Evolutionary conservation across 495 filamentous ascomycete genomes (phyloP), one percentile per base, ranked within the genome.

Genomic region (Penicillium coprophilum): DNA sequence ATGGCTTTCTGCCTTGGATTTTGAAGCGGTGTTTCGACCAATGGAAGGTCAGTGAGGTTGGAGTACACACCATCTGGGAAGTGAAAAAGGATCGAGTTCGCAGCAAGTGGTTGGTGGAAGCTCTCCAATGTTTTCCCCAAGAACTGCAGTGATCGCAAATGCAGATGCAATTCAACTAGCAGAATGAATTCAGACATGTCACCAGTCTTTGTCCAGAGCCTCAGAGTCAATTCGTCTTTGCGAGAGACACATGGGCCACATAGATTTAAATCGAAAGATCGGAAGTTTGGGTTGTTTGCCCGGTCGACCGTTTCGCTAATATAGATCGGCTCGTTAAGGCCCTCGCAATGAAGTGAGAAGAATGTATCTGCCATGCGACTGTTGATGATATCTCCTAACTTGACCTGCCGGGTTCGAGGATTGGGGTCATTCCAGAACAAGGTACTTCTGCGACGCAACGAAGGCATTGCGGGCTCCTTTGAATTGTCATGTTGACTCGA

Each of bases 61-160:
- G 89, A 91, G 72, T 97, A 98, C 13, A 96, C 84, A 30, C 94
- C 94, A 69, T 97, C 94, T 1, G 85, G 72, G 49, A 97, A 84
- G 67, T 93, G 87, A 63, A 96, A 96, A 15, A 97, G 74, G 20
- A 97, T 79, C 53, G 86, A 90, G 68, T 98, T 98, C 0, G 80
- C 75, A 4, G 91, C 90, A 41, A 96, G 83, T n/a, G 88, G 85
- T 36, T 91, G 85, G 52, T 81, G 79, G 50, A 87, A 85, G 68
- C 80, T 86, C 50, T 91, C 88, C 13, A 96, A 69, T 58, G 78
- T 80, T 66, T 81, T 89, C 21, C 91, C 92, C 56, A 97, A 78
- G 70, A 89, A 97, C 55, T 90, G 87, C 32, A 98, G 72, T 0
- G 84, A 83, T 23, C 81, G 80, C 39, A 97, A 67, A 59, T 86